Base-by-base conservation (phyloP, 495 filamentous ascomycete species). In the Penicillium egyptiacum region DNA sequence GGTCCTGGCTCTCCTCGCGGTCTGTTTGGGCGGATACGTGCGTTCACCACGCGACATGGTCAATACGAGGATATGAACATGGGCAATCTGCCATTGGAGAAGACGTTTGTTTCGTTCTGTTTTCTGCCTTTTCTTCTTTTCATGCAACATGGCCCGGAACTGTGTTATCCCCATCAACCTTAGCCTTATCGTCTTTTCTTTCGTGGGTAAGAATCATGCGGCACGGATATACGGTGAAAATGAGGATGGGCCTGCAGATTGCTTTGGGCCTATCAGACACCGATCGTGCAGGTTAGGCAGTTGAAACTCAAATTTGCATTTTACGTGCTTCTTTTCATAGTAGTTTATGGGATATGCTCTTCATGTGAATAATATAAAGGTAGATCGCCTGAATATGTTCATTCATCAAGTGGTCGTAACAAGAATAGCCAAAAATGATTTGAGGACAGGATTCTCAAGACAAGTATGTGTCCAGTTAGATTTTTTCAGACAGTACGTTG, bases 401-500 rank as follows among this genome's bases (percentile, higher is more conserved):
- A 52, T 52, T 52, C 22, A 22, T 40, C n/a, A 41, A 19, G 22
- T 52, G 48, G 12, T 7, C 31, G 28, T 35, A 16, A n/a, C 8
- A 25, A 22, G 7, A 12, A 17, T 8, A 39, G 31, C 8, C 19
- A 25, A 16, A 23, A 10, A 17, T 25, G 7, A 17, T 39, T 8
- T 8, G 33, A n/a, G 33, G 33, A 51, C 22, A 51, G 19, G 14
- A 39, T 22, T 51, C 49, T 40, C 33, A 26, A 22, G 8, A 23
- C n/a, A 26, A 17, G 11, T 41, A 10, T 37, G 12, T 7, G 14
- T 52, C 37, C 50, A 20, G 44, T 62, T 59, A 16, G 31, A 50
- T 57, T 63, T 63, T 62, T 64, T 69, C 16, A 62, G 70, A 75
- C 64, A 68, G 73, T 70, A 75, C 71, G 72, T 74, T 66, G 61